Conservation (phyloP, 371 early-diverging fungal species). For the Rhizomucor miehei region DNA sequence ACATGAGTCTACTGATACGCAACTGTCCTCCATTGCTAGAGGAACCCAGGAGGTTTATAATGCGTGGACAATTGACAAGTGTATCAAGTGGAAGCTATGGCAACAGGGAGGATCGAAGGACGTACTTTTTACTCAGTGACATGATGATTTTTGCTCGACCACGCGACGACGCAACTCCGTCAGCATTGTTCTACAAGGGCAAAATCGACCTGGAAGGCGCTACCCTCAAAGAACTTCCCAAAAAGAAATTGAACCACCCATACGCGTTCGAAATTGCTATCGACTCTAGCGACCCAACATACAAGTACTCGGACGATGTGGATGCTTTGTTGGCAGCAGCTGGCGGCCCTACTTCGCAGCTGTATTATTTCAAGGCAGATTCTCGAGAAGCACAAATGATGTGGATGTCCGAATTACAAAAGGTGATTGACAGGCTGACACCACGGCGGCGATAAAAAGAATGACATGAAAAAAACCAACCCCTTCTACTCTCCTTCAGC, state of each 20-base stretch:
- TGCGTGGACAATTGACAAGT: constrained; percentile 13
- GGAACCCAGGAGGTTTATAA: constrained; percentile 17
- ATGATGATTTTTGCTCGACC: constrained; percentile 15
- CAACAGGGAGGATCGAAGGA: constrained; percentile 13
- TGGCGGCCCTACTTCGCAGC: constrained; percentile 14
- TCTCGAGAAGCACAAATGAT: constrained; percentile 12
- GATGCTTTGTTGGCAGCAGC: constrained; percentile 17
- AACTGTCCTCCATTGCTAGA: constrained; percentile 18
- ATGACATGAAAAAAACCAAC: too few relatives aligned
- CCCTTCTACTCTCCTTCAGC: too few relatives aligned
- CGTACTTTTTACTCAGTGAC: constrained; percentile 19
- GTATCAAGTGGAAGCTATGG: constrained; percentile 5
- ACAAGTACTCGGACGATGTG: constrained; percentile 18
- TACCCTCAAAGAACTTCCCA: constrained; percentile 9
- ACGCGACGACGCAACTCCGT: constrained; percentile 5
- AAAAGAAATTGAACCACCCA: constrained; percentile 10
- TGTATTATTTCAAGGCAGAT: constrained; percentile 16
- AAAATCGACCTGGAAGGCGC: constrained; percentile 14
- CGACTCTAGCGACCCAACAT: constrained; percentile 14
- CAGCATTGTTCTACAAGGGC: constrained; percentile 15
- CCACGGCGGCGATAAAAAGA: constrained; percentile 6
- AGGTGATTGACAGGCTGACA: constrained; percentile 8
- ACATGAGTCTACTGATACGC: constrained; percentile 11
- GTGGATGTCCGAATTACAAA: constrained; percentile 16
- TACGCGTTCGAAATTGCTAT: constrained; percentile 15